Conservation (phyloP, 495 filamentous ascomycete species). For the Penicillium pancosmium region DNA sequence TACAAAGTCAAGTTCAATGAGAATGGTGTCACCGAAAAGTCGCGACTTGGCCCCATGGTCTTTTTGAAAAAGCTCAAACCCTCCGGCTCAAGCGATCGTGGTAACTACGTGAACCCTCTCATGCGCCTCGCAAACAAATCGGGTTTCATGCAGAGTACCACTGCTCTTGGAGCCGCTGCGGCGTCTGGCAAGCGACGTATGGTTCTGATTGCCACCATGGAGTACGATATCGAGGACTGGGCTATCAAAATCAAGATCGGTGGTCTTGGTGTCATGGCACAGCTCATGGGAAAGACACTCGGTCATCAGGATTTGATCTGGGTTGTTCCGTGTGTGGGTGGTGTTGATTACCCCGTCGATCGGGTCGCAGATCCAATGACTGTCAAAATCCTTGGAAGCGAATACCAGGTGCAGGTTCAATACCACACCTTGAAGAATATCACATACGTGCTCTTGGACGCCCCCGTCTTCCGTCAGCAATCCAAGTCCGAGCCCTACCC, state of each 20-base stretch:
- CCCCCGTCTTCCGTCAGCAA: constrained; percentile 71
- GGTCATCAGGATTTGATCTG: constrained; percentile 70
- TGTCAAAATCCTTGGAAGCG: constrained; percentile 63
- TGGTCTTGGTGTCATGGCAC: constrained; percentile 69
- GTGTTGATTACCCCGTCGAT: constrained; percentile 66
- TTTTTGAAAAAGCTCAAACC: constrained; percentile 38
- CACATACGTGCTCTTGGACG: constrained; percentile 72
- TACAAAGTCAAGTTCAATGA: constrained; percentile 76
- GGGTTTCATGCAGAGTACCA: constrained; percentile 47
- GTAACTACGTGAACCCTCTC: constrained; percentile 25
- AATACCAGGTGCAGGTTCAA: constrained; percentile 66
- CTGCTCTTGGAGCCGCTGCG: constrained; percentile 40
- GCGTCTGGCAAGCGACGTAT: constrained; percentile 48
- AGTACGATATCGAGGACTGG: constrained; percentile 76
- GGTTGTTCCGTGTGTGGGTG: constrained; percentile 73
- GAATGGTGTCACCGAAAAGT: constrained; percentile 57
- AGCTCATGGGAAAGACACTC: constrained; percentile 71
- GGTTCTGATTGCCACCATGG: constrained; percentile 71
- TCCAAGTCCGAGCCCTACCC: constrained; percentile 71
- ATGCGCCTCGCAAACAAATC: constrained; percentile 43
- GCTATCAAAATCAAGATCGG: constrained; percentile 75
- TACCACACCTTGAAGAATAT: constrained; percentile 69
- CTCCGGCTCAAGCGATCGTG: constrained; percentile 15
- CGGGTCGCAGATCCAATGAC: constrained; percentile 62
- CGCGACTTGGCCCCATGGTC: constrained; percentile 40